Evolutionary conservation across 306 rosid species (phyloP).

Genomic region (Betula pendula): DNA sequence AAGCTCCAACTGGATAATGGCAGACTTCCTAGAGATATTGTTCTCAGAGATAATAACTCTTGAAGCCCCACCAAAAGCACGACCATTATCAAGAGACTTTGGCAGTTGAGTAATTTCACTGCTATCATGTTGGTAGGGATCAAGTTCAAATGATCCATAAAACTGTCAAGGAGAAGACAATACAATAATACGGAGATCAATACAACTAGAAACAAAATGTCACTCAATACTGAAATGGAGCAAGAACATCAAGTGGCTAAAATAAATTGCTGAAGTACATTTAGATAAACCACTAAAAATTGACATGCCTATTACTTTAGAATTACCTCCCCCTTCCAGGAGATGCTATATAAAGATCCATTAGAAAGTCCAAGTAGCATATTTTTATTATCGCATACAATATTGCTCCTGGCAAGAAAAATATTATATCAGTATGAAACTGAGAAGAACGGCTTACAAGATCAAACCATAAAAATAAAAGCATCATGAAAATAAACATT

Average conservation of each 20-base stretch:
- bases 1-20: slow-evolving; percentile 78
- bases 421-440: slow-evolving; percentile 33
- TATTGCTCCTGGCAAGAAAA: slow-evolving; percentile 76
- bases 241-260: slow-evolving; percentile 12
- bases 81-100: slow-evolving; percentile 63
- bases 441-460: slow-evolving; percentile 26
- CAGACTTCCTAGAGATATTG: slow-evolving; percentile 46
- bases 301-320: slow-evolving; percentile 12
- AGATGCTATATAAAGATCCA: slow-evolving; percentile 83
- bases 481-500: slow-evolving; percentile 10
- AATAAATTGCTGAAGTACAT: slow-evolving; percentile 20
- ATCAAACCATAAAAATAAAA: slow-evolving; percentile 21
- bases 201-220: slow-evolving; percentile 16
- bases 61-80: slow-evolving; percentile 49
- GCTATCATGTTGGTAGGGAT: slow-evolving; percentile 47
- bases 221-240: slow-evolving; percentile 4
- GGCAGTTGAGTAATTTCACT: slow-evolving; percentile 44
- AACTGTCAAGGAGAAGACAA: slow-evolving; percentile 65
- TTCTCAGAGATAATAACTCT: slow-evolving; percentile 44
- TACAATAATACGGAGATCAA: slow-evolving; percentile 21
- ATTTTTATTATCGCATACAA: slow-evolving; percentile 73
- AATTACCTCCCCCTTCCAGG: slow-evolving; percentile 98
- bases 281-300: background rate
- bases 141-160: slow-evolving; percentile 74
- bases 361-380: slow-evolving; percentile 90